A percentile compares a stretch with the other conserved stretches of the same genome.
Conservation (phyloP, 139 green algal species). For the Micractinium conductrix region DNA sequence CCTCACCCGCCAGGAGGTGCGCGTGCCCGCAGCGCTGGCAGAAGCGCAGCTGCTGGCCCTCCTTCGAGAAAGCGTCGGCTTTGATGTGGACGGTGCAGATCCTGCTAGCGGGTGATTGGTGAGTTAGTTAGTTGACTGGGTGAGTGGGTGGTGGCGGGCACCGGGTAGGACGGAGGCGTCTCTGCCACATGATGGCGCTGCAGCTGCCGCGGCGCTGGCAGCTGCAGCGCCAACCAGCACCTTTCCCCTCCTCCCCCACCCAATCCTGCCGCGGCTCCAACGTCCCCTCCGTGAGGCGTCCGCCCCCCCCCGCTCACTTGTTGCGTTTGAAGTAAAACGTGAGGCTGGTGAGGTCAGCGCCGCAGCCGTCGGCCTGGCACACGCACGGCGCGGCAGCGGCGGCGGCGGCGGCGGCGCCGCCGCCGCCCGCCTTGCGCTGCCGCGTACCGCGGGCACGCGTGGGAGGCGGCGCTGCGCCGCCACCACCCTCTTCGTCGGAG, state of each 20-base stretch:
- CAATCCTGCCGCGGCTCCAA: too few relatives aligned
- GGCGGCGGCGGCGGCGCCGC: too few relatives aligned
- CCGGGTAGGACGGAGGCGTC: too few relatives aligned
- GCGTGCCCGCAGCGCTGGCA: conserved; percentile 48
- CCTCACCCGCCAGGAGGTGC: conserved; percentile 20
- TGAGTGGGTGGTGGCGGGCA: too few relatives aligned
- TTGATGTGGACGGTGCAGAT: conserved; percentile 48
- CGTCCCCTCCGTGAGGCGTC: background rate
- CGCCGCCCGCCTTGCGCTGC: background rate
- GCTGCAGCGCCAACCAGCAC: too few relatives aligned
- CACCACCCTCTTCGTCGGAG: too few relatives aligned
- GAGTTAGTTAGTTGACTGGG: too few relatives aligned
- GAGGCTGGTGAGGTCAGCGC: conserved; percentile 3
- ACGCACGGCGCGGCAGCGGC: background rate
- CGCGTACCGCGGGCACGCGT: background rate
- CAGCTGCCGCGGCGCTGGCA: too few relatives aligned
- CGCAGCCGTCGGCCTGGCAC: conserved; percentile 49
- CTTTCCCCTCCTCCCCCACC: too few relatives aligned
- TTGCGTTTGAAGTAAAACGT: conserved; percentile 50
- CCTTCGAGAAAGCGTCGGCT: conserved; percentile 7
- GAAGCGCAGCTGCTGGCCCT: conserved; percentile 43
- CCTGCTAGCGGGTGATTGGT: background rate
- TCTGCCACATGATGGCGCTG: too few relatives aligned
- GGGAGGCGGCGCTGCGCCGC: too few relatives aligned
- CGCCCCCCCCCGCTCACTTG: conserved; percentile 13